Evolutionary conservation across 495 filamentous ascomycete genomes (phyloP).

Genomic region (Parmelia sp.): DNA sequence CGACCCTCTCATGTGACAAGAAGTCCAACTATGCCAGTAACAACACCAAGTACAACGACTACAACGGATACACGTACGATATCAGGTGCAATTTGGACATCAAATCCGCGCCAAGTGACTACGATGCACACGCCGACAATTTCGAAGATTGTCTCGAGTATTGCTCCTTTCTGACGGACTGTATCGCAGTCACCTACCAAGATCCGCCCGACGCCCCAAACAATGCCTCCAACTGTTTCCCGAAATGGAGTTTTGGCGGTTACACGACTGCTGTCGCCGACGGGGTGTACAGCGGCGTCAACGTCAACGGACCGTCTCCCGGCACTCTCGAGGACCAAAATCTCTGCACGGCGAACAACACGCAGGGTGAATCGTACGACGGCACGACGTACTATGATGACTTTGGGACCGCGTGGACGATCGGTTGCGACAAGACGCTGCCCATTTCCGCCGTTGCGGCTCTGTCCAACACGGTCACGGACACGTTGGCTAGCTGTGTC

Average conservation of each 20-base stretch:
- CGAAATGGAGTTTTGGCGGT: neutral
- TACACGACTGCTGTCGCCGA: neutral
- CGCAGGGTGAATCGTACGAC: neutral
- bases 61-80: neutral
- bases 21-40: neutral
- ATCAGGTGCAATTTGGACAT: neutral
- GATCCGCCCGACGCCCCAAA: neutral
- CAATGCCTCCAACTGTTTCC: neutral
- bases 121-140: neutral
- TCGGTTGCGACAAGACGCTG: neutral
- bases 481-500: neutral
- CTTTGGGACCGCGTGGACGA: neutral
- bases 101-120: neutral
- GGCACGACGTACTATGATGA: neutral
- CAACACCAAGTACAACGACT: neutral
- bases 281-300: neutral
- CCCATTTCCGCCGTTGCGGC: neutral
- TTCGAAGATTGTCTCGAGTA: slow-evolving; percentile 1
- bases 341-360: neutral
- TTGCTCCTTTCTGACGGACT: neutral
- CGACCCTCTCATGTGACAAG: neutral
- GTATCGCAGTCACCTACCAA: neutral
- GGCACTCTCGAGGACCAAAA: neutral
- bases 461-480: neutral
- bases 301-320: neutral